A percentile compares a stretch with the other conserved stretches of the same genome.
Conservation (phyloP, 225 moss, liverwort and hornwort species). For the Sphagnum contortum region DNA sequence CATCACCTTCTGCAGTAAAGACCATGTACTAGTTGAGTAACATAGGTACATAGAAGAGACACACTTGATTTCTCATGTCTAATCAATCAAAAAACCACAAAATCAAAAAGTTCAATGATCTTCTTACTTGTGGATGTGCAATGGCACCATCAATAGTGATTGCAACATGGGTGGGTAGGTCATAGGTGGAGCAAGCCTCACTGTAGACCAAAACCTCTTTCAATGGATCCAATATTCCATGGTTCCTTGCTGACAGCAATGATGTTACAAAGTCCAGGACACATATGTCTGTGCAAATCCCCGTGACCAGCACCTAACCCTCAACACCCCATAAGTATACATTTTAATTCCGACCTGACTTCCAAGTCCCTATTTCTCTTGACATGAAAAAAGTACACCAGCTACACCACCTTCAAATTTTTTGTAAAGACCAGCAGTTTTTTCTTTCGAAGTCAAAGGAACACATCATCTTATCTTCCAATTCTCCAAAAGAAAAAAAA, state of each 20-base stretch:
- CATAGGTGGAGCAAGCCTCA: constrained; percentile 60
- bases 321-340: background rate
- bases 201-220: constrained; percentile 62
- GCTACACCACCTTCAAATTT: background rate
- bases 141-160: constrained; percentile 17
- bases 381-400: too few species aligned
- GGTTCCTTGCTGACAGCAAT: constrained; percentile 68
- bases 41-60: background rate
- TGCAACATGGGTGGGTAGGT: constrained; percentile 49
- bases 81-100: background rate
- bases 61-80: background rate
- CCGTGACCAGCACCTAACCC: constrained; percentile 68
- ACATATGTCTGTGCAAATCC: constrained; percentile 87
- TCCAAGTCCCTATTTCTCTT: background rate
- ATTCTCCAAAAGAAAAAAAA: background rate
- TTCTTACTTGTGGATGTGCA: constrained; percentile 66
- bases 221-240: constrained; percentile 62
- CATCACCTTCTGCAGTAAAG: constrained; percentile 46
- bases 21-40: background rate
- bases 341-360: background rate
- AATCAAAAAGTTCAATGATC: background rate
- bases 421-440: background rate
- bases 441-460: background rate
- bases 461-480: background rate
- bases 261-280: constrained; percentile 76